Evolutionary conservation across 2,329 filamentous ascomycete species (phyloP).

Genomic region (Fusarium paranaense): DNA sequence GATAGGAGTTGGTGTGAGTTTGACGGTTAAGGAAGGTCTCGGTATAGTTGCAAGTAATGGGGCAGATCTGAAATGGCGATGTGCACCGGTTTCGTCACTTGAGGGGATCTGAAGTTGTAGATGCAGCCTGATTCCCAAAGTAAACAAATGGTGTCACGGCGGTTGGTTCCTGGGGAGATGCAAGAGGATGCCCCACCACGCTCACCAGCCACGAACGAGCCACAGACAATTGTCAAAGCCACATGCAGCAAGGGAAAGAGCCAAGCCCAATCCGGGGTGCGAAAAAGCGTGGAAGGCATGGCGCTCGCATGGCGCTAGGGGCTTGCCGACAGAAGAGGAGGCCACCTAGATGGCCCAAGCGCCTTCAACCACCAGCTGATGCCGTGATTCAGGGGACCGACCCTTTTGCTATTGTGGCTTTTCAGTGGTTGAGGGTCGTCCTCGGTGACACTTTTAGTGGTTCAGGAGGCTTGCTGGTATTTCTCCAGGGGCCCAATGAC

Average conservation of each 20-base stretch:
- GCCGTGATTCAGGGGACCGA: slow-evolving; percentile 29
- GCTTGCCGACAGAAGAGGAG: slow-evolving; percentile 21
- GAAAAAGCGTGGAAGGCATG: slow-evolving; percentile 14
- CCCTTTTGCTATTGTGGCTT: slow-evolving; percentile 17
- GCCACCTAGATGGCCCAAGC: slow-evolving; percentile 10
- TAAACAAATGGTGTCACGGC: slow-evolving; percentile 38
- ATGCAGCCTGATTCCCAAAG: slow-evolving; percentile 33
- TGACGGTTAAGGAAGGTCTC: slow-evolving; percentile 6
- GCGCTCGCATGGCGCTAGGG: slow-evolving; percentile 43
- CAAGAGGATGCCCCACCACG: slow-evolving; percentile 13
- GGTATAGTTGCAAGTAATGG: slow-evolving; percentile 4
- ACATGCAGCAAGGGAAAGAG: slow-evolving; percentile 25
- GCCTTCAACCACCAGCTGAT: slow-evolving; percentile 25
- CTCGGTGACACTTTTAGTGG: slow-evolving; percentile 10
- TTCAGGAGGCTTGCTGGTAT: slow-evolving; percentile 3
- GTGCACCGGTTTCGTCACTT: slow-evolving; percentile 32
- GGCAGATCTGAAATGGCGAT: slow-evolving; percentile 17
- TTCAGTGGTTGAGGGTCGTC: slow-evolving; percentile 20
- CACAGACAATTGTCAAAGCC: slow-evolving; percentile 12
- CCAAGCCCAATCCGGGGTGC: slow-evolving; percentile 19
- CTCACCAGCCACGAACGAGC: slow-evolving; percentile 11
- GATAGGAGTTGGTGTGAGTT: slow-evolving; percentile 9
- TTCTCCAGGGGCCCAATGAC: slow-evolving; percentile 13
- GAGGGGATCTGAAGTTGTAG: slow-evolving; percentile 31
- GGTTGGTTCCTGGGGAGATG: slow-evolving; percentile 40